These are phyloP conservation scores for Thielaviopsis ethacetica DNA, from an alignment of 2,329 filamentous ascomycete genomes.

Conservation along the genomic window DNA sequence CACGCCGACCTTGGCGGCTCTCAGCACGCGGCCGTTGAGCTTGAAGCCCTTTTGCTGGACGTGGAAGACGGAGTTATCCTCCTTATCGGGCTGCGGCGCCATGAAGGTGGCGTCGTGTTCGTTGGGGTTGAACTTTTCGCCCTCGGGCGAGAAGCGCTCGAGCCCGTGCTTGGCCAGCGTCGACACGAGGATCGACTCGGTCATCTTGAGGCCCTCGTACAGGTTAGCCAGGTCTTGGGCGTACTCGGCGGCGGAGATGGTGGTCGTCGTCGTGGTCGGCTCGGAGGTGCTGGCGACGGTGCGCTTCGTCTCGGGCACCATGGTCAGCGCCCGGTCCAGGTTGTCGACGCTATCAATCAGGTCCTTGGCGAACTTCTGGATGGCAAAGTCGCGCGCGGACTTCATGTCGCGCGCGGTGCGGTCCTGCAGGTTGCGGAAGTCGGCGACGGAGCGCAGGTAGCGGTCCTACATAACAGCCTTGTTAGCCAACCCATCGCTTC, in stretches of 20 bases:
- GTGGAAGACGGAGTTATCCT: conserved; percentile 78
- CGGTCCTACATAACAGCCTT: conserved; percentile 51
- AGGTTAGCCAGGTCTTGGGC: conserved; percentile 62
- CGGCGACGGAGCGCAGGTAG: conserved; percentile 83
- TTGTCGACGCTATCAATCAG: conserved; percentile 93
- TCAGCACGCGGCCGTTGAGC: conserved; percentile 76
- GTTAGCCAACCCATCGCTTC: not conserved
- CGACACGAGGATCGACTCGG: conserved; percentile 69
- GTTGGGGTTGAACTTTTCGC: conserved; percentile 90
- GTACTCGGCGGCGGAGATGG: conserved; percentile 36
- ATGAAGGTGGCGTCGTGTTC: conserved; percentile 94
- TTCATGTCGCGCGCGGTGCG: conserved; percentile 84
- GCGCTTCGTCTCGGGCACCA: conserved; percentile 55
- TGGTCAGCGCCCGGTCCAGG: conserved; percentile 77
- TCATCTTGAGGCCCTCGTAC: conserved; percentile 89
- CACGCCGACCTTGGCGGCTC: conserved; percentile 90
- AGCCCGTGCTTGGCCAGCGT: conserved; percentile 90
- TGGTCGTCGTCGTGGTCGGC: not conserved
- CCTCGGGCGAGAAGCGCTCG: conserved; percentile 68
- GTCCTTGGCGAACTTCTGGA: conserved; percentile 89
- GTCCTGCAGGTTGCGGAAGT: conserved; percentile 96
- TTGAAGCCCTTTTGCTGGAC: conserved; percentile 93
- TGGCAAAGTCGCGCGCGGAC: conserved; percentile 76
- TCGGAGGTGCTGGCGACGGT: too few species aligned
- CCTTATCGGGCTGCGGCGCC: conserved; percentile 71